These are phyloP conservation scores for Angophora floribunda DNA, from an alignment of 345 rosid species.

Conservation along the genomic window DNA sequence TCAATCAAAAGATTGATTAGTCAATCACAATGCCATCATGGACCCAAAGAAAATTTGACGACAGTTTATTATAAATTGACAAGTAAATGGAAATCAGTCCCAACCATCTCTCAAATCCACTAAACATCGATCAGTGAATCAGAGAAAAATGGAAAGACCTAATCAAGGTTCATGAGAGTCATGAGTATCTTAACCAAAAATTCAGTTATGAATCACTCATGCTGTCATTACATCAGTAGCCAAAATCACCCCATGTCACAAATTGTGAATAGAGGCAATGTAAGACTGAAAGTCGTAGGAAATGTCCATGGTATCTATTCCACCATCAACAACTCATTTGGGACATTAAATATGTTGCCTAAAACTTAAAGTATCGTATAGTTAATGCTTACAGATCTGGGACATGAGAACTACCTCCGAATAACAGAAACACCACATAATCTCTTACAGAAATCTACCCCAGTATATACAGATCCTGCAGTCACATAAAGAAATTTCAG, in stretches of 20 bases:
- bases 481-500: background rate
- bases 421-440: constrained; percentile 96
- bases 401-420: constrained; percentile 56
- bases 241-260: background rate
- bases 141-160: background rate
- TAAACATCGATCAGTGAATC: background rate
- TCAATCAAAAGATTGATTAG: background rate
- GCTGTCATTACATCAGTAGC: background rate
- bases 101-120: background rate
- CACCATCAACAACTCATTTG: background rate
- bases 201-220: background rate
- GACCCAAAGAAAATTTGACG: background rate
- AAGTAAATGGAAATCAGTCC: background rate
- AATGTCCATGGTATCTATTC: background rate
- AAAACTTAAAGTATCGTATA: background rate
- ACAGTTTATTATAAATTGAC: background rate
- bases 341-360: background rate
- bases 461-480: constrained; percentile 93
- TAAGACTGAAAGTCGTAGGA: background rate
- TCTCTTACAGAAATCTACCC: constrained; percentile 98
- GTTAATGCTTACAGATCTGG: background rate
- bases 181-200: background rate
- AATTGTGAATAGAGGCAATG: background rate
- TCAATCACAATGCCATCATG: background rate
- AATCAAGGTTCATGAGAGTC: background rate